A percentile compares a stretch with the other conserved stretches of the same genome.
Evolutionary conservation across 2,329 filamentous ascomycete species (phyloP).

Genomic region (Fusarium nematophilum): DNA sequence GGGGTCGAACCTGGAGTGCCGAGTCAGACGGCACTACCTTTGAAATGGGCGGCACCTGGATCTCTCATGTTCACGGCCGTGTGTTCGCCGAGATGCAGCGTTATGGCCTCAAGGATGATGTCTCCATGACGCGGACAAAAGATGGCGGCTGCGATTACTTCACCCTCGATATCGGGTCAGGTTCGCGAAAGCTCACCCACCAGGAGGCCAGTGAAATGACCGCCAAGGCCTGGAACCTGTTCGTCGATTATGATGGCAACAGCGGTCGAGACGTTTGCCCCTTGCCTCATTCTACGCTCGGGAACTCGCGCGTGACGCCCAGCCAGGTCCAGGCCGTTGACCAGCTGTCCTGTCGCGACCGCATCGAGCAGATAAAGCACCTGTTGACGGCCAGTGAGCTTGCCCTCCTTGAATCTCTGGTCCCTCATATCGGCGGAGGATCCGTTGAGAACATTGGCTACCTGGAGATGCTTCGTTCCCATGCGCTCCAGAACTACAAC

Average conservation of each 20-base stretch:
- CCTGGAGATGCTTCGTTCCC: conserved; percentile 13
- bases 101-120: conserved; percentile 14
- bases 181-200: conserved; percentile 4
- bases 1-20: conserved; percentile 15
- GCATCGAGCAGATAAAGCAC: conserved; percentile 14
- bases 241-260: conserved; percentile 13
- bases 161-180: conserved; percentile 3
- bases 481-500: conserved; percentile 9
- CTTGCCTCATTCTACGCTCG: conserved; percentile 1
- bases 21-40: conserved; percentile 9
- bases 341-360: conserved; percentile 11
- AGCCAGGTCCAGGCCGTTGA: conserved; percentile 6
- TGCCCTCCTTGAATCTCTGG: conserved; percentile 6
- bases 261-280: conserved; percentile 2
- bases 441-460: conserved; percentile 6
- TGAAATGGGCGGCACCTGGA: conserved; percentile 21
- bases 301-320: conserved; percentile 2
- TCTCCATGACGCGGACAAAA: conserved; percentile 4
- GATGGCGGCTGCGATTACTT: conserved; percentile 9
- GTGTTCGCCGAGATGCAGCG: conserved; percentile 13
- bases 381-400: conserved; percentile 9
- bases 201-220: conserved; percentile 9
- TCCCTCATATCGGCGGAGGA: conserved; percentile 6
- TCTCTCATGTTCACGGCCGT: conserved; percentile 10
- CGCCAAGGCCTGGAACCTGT: conserved; percentile 8